Base-by-base conservation (phyloP, 306 rosid species). In the Glycine latifolia region DNA sequence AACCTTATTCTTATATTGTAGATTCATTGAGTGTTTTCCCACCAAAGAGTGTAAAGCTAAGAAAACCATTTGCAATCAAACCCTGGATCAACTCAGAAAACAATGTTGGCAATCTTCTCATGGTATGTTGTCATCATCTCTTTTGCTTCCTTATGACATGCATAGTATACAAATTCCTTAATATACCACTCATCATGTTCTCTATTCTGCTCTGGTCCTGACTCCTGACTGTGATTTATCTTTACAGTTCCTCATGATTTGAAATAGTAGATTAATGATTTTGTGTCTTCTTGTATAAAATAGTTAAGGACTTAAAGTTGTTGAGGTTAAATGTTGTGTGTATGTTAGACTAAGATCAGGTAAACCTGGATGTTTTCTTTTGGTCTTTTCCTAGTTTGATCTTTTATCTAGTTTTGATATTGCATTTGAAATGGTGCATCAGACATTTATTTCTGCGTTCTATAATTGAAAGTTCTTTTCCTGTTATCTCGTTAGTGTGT, bases 71-170 rank as follows among this genome's bases (percentile, higher is more conserved):
- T 87, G 89, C 93, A 61, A 72, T 95, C 54, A 91, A 91, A 78
- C 99, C 99, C 0, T 95, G 99, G 99, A 85, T 79, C 73, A 86
- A 88, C 87, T 93, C 96, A 53, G 98, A 95, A 87, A 91, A 89
- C 80, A 93, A 91, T 82, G 79, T 93, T 76, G 98, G 99, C 74
- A 90, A 93, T 91, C 94, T 93, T 83, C 93, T 95, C 84, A 95
- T 93, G 98, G 99, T 95, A 86, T 41, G 90, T 89, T 50, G 60
- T 78, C 58, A 50, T 79, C 48, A 20, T 53, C 71, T 31, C 72
- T 84, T 65, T 74, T 66, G 26, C 69, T 48, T 66, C 80, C 65
- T 66, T 55, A 35, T 55, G 31, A 61, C 54, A 6, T 14, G 11
- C 20, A 4, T 39, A 39, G 20, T 48, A 31, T 68, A 47, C 54